These are phyloP conservation scores for Jaltomata sinuosa DNA, from an alignment of 257 asterid species.

Conservation along the genomic window DNA sequence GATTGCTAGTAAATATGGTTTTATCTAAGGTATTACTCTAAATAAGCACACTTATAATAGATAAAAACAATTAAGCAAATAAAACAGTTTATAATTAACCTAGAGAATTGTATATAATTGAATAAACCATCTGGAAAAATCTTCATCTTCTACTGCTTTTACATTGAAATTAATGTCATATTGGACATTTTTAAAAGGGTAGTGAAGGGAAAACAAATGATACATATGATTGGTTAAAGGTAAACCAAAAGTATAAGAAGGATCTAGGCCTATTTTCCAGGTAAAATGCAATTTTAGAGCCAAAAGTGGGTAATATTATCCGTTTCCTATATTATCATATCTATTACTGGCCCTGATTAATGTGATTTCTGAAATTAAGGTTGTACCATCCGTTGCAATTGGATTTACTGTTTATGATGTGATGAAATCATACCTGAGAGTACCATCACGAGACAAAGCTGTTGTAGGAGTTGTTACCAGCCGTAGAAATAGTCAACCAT, in stretches of 20 bases:
- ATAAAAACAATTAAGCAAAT: background rate
- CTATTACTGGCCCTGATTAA: background rate
- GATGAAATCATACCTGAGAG: constrained; percentile 63
- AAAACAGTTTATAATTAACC: background rate
- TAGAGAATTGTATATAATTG: background rate
- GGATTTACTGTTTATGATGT: constrained; percentile 84
- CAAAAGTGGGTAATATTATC: background rate
- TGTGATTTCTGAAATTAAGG: constrained; percentile 33
- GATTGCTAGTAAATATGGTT: background rate
- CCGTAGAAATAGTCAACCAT: constrained; percentile 20
- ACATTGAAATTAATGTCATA: background rate
- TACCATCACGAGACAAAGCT: constrained; percentile 59
- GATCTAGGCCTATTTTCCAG: background rate
- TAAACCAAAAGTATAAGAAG: background rate
- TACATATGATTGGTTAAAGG: background rate
- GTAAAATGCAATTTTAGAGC: background rate
- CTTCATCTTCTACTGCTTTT: background rate
- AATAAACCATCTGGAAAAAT: background rate
- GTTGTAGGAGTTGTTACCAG: constrained; percentile 23
- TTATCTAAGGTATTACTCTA: background rate
- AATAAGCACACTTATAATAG: background rate
- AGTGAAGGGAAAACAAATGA: background rate
- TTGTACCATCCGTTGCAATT: constrained; percentile 88
- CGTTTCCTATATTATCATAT: background rate
- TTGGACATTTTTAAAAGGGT: background rate